Evolutionary conservation across 2,329 filamentous ascomycete species (phyloP).

Genomic region (Curvularia sp.): DNA sequence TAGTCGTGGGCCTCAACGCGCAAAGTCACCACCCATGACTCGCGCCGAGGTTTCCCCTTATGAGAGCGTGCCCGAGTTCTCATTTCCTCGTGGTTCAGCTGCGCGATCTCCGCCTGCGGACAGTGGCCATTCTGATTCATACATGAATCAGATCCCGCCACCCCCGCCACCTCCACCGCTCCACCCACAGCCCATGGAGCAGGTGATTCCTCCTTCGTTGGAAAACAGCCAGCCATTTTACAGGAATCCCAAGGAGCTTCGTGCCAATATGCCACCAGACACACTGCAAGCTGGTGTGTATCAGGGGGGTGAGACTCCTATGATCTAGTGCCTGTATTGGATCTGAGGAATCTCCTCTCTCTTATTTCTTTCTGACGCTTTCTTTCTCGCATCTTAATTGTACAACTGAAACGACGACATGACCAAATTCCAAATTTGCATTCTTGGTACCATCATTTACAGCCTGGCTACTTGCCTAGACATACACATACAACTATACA

Average conservation of each 20-base stretch:
- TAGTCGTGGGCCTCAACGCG: constrained; percentile 57
- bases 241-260: constrained; percentile 56
- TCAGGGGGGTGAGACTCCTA: constrained; percentile 42
- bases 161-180: constrained; percentile 49
- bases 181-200: constrained; percentile 51
- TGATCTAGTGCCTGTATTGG: constrained; percentile 38
- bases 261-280: constrained; percentile 60
- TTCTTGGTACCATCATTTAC: constrained; percentile 31
- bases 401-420: constrained; percentile 40
- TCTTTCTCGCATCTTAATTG: background rate
- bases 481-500: too few relatives aligned
- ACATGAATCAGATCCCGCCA: constrained; percentile 42
- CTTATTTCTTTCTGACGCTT: constrained; percentile 3
- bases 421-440: constrained; percentile 30
- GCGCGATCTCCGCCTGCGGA: constrained; percentile 42
- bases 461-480: background rate
- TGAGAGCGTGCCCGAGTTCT: constrained; percentile 52
- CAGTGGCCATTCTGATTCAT: constrained; percentile 33
- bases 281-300: constrained; percentile 55
- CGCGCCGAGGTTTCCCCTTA: constrained; percentile 51
- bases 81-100: constrained; percentile 35
- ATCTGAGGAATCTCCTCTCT: background rate
- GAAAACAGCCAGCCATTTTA: constrained; percentile 40
- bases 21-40: constrained; percentile 55
- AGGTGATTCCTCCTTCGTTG: constrained; percentile 50